Base-by-base conservation (phyloP, 306 rosid species). In the Rubus idaeus region DNA sequence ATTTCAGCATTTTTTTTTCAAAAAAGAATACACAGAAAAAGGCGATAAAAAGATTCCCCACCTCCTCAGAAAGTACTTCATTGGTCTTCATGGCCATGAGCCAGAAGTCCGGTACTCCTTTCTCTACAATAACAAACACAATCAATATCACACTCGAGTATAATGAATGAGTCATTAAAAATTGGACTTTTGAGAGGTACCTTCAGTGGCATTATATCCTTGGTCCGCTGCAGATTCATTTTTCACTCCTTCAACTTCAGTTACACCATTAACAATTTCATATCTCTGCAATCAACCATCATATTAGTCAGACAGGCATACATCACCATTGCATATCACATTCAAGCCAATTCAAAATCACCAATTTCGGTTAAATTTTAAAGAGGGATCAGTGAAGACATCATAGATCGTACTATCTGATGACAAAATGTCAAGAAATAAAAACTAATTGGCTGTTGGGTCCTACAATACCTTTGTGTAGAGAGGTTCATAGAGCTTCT, bases 41-140 rank as follows among this genome's bases (percentile, higher is more conserved):
- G 49, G 8, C n/a, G 0, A 62, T 30, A 68, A 6, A 63, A 49
- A 78, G 61, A 1, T 4, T 20, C 64, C 89, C 39, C 69, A 92
- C 97, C 97, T 92, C 93, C 65, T 88, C 93, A 37, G 95, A 87
- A 66, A 90, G 85, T 71, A 92, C 87, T 47, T 92, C 93, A 74
- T 92, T 90, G 39, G 89, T 92, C 77, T 92, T 90, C 95, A 92
- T 85, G 52, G 95, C 97, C 44, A 60, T 82, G 20, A 92, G 97
- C 97, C 95, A 92, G 65, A 92, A 92, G 18, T 83, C 88, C 5
- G 95, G 95, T 23, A 92, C 95, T 55, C 97, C 95, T 78, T 90
- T 90, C 79, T 92, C 97, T 92, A 70, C 82, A 82, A 65, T 55
- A 35, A 78, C 73, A 78, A 2, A 82, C 6, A 63, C 26, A 17